Base-by-base conservation (phyloP, 1,139 yeast species). In the Ogataea hybrid region DNA sequence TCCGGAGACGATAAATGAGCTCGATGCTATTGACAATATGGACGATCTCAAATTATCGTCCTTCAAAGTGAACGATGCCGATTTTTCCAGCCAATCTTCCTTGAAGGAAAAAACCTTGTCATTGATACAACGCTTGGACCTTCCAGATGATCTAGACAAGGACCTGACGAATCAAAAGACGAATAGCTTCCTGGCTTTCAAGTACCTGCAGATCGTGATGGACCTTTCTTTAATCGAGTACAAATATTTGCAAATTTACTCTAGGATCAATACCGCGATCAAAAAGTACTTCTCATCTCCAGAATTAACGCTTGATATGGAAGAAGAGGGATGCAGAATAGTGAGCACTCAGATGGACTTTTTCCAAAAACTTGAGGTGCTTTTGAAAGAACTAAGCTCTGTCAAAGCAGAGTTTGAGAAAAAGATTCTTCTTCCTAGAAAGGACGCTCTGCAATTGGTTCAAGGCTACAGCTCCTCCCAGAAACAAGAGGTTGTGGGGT, bases 281-380 rank as follows among this genome's bases (percentile, higher is more conserved):
- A 51, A 54, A 32, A 44, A 52, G 22, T 56, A 58, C 33, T 63
- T 63, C 32, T 53, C 63, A n/a, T 52, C 52, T 36, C 55, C 57
- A 3, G 56, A 52, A 7, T 40, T 61, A 16, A 49, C 63, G 0
- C 37, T 42, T 14, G 57, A 54, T 20, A 61, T 50, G 11, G 67
- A 63, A 39, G 53, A 51, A 15, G 50, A 50, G 28, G 65, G 66
- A 1, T 51, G 60, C 27, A 44, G 44, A 12, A 38, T 42, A 20
- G 57, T 63, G 17, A 50, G 51, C 23, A 17, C 35, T 8, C 56
- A 60, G 36, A 52, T 57, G 57, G 55, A 50, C 5, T 46, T 48
- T 23, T 58, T 59, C 48, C 56, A 52, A 32, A 25, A 42, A 8
- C 39, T 54, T 15, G 66, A 63, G 34, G 43, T 39, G 17, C 30